These are phyloP conservation scores for Diaporthe helianthi DNA, from an alignment of 2,329 filamentous ascomycete genomes.

Conservation along the genomic window DNA sequence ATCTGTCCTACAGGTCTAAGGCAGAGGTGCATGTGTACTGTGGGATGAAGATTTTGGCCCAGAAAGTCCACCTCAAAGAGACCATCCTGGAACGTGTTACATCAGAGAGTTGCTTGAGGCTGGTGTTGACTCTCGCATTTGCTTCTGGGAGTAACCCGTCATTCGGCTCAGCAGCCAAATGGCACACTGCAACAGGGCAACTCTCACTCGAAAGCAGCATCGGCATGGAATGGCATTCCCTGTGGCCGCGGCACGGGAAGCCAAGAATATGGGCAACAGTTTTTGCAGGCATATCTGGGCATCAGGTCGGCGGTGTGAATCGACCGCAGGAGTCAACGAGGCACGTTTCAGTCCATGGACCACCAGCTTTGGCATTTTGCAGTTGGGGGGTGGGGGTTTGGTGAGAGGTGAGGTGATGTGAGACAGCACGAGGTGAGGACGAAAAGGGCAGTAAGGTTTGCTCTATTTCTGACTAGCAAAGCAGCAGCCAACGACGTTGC, in stretches of 20 bases:
- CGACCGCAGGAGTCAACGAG: background rate
- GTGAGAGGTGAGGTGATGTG: slow-evolving; percentile 30
- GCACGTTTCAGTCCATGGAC: background rate
- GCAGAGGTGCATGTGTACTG: background rate
- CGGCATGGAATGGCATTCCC: slow-evolving; percentile 1
- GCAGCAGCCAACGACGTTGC: slow-evolving; percentile 53
- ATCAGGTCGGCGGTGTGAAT: slow-evolving; percentile 11
- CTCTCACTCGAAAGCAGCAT: slow-evolving; percentile 12
- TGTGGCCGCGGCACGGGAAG: background rate
- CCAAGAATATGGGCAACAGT: background rate
- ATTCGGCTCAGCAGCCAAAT: background rate
- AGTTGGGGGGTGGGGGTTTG: slow-evolving; percentile 9
- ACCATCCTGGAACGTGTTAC: slow-evolving; percentile 4
- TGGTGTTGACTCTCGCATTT: background rate
- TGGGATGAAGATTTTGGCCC: background rate
- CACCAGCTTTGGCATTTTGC: slow-evolving; percentile 21
- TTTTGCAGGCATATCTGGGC: background rate
- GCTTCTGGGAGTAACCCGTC: background rate
- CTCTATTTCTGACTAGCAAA: slow-evolving; percentile 37
- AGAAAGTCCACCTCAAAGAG: background rate
- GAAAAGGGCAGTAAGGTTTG: slow-evolving; percentile 38
- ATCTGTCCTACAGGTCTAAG: background rate
- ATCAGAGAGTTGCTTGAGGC: background rate
- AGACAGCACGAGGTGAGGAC: slow-evolving; percentile 34
- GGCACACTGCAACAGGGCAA: background rate